A percentile compares a stretch with the other conserved stretches of the same genome.
phyloP scores from a whole-genome alignment of 2,329 filamentous ascomycete species.

The Aspergillus transmontanensis region DNA sequence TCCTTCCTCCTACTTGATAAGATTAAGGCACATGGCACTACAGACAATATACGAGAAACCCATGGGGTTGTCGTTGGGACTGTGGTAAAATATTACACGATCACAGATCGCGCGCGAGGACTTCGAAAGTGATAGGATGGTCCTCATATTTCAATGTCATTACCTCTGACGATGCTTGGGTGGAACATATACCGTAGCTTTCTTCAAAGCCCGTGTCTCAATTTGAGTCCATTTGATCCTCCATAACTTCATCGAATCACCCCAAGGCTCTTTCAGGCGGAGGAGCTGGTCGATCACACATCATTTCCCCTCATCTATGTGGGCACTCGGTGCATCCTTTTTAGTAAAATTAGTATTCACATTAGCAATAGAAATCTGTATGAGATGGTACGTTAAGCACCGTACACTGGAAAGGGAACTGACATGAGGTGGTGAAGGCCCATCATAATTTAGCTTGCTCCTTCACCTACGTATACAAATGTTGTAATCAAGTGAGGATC shows the following conservation, averaged over 20 bases:
- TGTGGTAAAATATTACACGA: neutral
- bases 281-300: neutral
- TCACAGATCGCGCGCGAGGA: neutral
- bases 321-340: neutral
- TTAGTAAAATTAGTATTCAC: neutral
- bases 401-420: neutral
- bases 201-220: neutral
- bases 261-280: neutral
- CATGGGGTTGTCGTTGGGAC: neutral
- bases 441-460: neutral
- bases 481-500: constrained; percentile 10
- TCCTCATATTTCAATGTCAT: neutral
- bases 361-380: neutral
- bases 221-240: neutral
- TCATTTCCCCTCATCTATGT: neutral
- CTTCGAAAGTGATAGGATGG: neutral
- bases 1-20: neutral
- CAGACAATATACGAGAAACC: neutral
- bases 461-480: neutral
- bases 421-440: neutral
- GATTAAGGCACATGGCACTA: neutral
- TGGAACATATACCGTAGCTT: neutral
- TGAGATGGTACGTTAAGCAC: neutral
- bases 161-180: neutral
- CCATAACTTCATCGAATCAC: neutral